Evolutionary conservation across 345 rosid species (phyloP).

Genomic region (Excoecaria agallocha): DNA sequence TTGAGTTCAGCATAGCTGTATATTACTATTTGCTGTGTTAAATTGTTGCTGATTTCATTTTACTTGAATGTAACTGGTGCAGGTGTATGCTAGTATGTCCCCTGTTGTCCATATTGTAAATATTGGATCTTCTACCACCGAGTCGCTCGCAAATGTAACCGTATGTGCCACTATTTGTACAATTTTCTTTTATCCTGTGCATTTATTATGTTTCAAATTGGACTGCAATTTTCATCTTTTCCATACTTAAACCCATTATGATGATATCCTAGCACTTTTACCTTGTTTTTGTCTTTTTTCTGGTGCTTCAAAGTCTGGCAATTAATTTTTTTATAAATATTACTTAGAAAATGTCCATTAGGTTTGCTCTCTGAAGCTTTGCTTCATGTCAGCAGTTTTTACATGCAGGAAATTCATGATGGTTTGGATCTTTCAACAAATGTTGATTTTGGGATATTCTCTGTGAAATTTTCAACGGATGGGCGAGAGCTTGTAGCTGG

Average conservation of each 20-base stretch:
- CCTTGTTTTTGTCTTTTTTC: background rate
- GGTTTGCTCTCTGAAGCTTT: background rate
- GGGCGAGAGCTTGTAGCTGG: slow-evolving; percentile 69
- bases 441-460: slow-evolving; percentile 45
- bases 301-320: background rate
- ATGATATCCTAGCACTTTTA: background rate
- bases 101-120: slow-evolving; percentile 59
- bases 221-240: too few species aligned
- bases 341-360: background rate
- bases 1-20: background rate
- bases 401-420: slow-evolving; percentile 62
- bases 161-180: slow-evolving; percentile 33
- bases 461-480: slow-evolving; percentile 65
- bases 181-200: background rate
- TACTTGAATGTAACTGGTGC: slow-evolving; percentile 27
- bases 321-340: slow-evolving; percentile 1
- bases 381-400: background rate
- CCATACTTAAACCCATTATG: background rate
- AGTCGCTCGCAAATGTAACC: slow-evolving; percentile 57
- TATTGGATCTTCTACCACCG: slow-evolving; percentile 46
- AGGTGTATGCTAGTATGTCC: slow-evolving; percentile 67
- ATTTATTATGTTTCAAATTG: background rate
- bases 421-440: slow-evolving; percentile 46
- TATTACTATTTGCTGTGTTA: background rate
- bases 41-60: background rate